Evolutionary conservation across 1,284 basidiomycete genomes (phyloP).

Genomic region (Ustilago loliicola): DNA sequence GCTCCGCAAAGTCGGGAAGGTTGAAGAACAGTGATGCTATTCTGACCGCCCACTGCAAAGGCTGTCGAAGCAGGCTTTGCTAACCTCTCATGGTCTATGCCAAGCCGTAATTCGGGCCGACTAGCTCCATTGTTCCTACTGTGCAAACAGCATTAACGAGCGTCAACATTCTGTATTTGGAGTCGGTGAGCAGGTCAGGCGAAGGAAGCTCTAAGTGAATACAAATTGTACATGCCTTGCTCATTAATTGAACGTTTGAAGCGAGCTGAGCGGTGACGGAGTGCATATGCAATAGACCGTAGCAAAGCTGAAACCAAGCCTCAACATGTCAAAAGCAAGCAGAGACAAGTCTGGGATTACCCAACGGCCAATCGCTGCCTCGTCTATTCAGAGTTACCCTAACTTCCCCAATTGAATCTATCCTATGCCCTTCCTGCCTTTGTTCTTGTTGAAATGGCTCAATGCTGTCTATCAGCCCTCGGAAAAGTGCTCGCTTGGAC

Average conservation of each 20-base stretch:
- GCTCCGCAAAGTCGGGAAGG: too few species aligned
- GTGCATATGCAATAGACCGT: neutral
- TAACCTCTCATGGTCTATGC: slow-evolving; percentile 1
- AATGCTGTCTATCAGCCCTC: too few species aligned
- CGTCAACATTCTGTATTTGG: neutral
- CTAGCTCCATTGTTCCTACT: neutral
- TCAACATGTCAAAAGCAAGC: neutral
- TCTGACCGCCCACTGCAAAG: neutral
- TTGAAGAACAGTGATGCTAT: too few species aligned
- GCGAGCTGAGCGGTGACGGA: neutral
- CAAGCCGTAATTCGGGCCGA: neutral
- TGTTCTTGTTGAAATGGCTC: neutral
- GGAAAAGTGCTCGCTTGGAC: neutral
- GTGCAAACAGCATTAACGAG: neutral
- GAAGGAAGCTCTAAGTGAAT: slow-evolving; percentile 4
- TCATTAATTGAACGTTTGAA: neutral
- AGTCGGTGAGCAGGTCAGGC: neutral
- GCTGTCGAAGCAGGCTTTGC: neutral
- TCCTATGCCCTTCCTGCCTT: too few species aligned
- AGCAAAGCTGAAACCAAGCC: neutral
- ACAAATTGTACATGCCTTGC: slow-evolving; percentile 1
- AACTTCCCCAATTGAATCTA: too few species aligned
- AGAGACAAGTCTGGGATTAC: slow-evolving; percentile 5
- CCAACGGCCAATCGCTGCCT: neutral
- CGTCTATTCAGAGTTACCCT: too few species aligned